These are phyloP conservation scores for Pythium vanterpoolii DNA, from an alignment of 352 stramenopile species.

Conservation along the genomic window DNA sequence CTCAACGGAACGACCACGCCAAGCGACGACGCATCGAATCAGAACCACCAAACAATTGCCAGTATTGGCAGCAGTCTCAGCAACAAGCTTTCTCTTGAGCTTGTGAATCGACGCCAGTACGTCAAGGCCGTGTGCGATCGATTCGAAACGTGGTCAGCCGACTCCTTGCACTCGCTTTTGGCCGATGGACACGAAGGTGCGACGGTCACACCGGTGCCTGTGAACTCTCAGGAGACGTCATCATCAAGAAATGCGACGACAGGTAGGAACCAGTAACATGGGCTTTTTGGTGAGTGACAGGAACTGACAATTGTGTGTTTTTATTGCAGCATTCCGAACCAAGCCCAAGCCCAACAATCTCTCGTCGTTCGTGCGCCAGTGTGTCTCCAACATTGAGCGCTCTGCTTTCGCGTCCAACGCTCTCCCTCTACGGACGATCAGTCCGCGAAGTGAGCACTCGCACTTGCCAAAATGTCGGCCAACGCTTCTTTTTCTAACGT, in stretches of 20 bases:
- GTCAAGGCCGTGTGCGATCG: slow-evolving; percentile 20
- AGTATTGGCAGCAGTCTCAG: slow-evolving; percentile 3
- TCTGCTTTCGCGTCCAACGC: background rate
- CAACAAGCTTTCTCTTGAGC: slow-evolving; percentile 11
- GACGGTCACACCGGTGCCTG: background rate
- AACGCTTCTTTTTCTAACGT: background rate
- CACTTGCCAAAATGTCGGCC: background rate
- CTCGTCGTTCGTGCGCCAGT: slow-evolving; percentile 63
- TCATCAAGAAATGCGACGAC: background rate
- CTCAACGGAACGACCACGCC: background rate
- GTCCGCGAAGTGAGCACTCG: slow-evolving; percentile 7
- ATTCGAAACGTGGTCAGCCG: slow-evolving; percentile 20
- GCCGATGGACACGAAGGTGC: background rate
- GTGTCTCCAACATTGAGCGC: slow-evolving; percentile 59
- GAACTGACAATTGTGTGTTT: background rate
- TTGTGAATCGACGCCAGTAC: slow-evolving; percentile 23
- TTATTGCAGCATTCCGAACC: background rate
- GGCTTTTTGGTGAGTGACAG: background rate
- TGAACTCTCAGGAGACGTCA: background rate
- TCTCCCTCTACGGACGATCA: background rate
- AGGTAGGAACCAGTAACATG: background rate
- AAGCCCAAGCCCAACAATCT: slow-evolving; percentile 53
- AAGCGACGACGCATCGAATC: background rate
- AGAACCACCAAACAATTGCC: background rate
- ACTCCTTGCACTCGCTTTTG: background rate